These are phyloP conservation scores for Malassezia sp. DNA, from an alignment of 1,284 basidiomycete genomes.

Conservation along the genomic window DNA sequence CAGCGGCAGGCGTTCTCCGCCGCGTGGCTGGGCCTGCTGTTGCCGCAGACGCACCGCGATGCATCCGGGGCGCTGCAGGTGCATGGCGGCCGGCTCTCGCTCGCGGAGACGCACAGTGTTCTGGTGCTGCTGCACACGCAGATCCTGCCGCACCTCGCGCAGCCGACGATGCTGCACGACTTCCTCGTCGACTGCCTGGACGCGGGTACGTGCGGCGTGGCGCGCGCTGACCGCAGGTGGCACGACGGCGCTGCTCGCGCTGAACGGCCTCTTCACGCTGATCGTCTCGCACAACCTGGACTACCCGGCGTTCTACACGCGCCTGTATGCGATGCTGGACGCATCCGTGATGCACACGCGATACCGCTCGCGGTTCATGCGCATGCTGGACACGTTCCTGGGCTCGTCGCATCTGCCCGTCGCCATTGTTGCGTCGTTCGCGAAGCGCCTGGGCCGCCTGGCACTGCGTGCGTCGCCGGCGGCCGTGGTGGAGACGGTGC, in stretches of 20 bases:
- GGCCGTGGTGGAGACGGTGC: conserved; percentile 77
- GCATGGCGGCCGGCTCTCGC: conserved; percentile 49
- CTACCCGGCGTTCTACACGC: conserved; percentile 87
- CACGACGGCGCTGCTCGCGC: conserved; percentile 71
- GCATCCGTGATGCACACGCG: conserved; percentile 73
- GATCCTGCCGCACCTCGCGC: conserved; percentile 70
- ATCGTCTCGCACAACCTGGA: conserved; percentile 91
- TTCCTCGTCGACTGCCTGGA: conserved; percentile 79
- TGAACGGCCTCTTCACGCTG: conserved; percentile 81
- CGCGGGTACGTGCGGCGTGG: no score
- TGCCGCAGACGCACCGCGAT: conserved; percentile 45
- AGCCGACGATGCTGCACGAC: conserved; percentile 69
- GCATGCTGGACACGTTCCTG: conserved; percentile 77
- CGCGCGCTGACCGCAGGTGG: no score
- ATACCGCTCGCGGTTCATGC: conserved; percentile 87
- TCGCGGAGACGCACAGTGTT: conserved; percentile 54
- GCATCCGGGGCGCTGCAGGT: conserved; percentile 6
- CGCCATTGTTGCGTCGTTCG: conserved; percentile 78
- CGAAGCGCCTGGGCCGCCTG: conserved; percentile 77
- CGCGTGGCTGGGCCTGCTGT: conserved; percentile 63
- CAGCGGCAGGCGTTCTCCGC: conserved; percentile 68
- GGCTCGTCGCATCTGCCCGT: conserved; percentile 83
- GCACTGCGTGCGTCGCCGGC: conserved; percentile 76
- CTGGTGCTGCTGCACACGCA: conserved; percentile 71
- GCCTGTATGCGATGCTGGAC: conserved; percentile 72